Base-by-base conservation (phyloP, 148 eudicot genomes). In the Cornus kousa region DNA sequence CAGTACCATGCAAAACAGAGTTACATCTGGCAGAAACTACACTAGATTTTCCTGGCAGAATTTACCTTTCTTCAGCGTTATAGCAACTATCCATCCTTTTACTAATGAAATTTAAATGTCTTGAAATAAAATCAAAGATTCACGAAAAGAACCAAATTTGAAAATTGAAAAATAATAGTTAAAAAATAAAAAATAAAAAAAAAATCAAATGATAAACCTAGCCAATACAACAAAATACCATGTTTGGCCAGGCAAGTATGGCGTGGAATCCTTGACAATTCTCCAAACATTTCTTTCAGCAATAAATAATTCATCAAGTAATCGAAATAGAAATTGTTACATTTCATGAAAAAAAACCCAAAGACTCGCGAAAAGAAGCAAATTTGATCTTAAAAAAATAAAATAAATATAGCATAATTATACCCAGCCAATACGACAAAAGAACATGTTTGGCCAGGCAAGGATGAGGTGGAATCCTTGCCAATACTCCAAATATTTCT, bases 1-100 rank as follows among this genome's bases (percentile, higher is more conserved):
- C 33, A 64, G 55, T 39, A 67, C 71, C 69, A 35, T 39, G 32
- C 67, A 67, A 39, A 80, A 59, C 4, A 37, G 24, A 55, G 69
- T 48, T 57, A 57, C 20, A 62, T 22, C 60, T n/a, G 19, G 19
- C 7, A 12, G 12, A 53, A 69, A 77, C 40, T 12, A 13, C 57
- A 74, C 57, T 16, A 74, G 32, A 80, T n/a, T 67, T 19, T 23
- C 77, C 0, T 62, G 0, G 23, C 22, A 62, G 8, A 19, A 53
- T 67, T 24, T 22, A 74, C 81, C 64, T 66, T 35, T 32, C 46
- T 28, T 72, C 20, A 16, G 20, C 76, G 28, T 28, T 28, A 28
- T 62, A 22, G 28, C 23, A 11, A 57, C 70, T 20, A 79, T 71
- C 31, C 37, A 70, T 22, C 70, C 32, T 5, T 64, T 65, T 60